Base-by-base conservation (phyloP, 495 filamentous ascomycete genomes). In the Lasiosphaeria ovina region DNA sequence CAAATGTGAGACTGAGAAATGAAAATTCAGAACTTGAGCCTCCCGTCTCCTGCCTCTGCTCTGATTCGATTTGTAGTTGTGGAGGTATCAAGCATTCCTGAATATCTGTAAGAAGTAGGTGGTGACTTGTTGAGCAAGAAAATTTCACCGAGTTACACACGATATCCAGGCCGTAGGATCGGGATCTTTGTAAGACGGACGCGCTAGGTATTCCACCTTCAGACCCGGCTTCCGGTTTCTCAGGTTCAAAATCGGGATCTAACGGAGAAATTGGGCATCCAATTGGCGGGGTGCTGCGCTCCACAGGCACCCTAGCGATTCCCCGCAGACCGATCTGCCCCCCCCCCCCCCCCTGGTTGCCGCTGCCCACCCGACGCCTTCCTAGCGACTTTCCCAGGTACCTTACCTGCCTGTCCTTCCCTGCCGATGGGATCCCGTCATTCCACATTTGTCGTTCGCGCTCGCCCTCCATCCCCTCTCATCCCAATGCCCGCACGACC, bases 11-110 rank as follows among this genome's bases (percentile, higher is more conserved):
- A 33, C 31, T 48, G 12, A 54, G 11, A 42, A 4, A 44, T 53
- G 49, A 60, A 35, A 54, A 35, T 38, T 59, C 49, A 49, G 56
- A 58, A 32, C 45, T n/a, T 47, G 44, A 8, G 44, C 12, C 6
- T 47, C 11, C 42, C 12, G n/a, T n/a, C n/a, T n/a, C n/a, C n/a
- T n/a, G n/a, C n/a, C n/a, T n/a, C 10, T 55, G 33, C 31, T 55
- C 34, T n/a, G 35, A 54, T 5, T 5, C 14, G 2, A 2, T 24
- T 24, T 24, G 24, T 24, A 24, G 24, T 2, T 24, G 24, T 24
- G 24, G 24, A 2, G 1, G 24, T 24, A 24, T 24, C 24, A 24
- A 24, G 24, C 0, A 24, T 0, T 24, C 2, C 24, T 24, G 2
- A 24, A 24, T 24, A 24, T 24, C 24, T 24, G n/a, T 24, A 2